Conservation (phyloP, 208 protist species). For the Wallacemonas rigidus region DNA sequence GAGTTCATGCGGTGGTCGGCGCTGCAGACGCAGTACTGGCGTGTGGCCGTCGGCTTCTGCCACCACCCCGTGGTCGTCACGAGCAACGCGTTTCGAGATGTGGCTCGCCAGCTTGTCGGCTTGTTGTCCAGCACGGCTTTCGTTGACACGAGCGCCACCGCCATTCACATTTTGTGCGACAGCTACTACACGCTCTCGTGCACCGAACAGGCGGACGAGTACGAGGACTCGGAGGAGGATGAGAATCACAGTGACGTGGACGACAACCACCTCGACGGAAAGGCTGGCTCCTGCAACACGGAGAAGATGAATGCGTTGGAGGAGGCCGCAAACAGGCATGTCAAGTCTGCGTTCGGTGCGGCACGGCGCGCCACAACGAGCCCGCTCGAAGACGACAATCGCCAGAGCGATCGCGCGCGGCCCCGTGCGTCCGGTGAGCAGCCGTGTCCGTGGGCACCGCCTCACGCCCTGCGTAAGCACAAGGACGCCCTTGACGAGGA, state of each 20-base stretch:
- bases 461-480: conserved; percentile 14
- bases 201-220: conserved; percentile 43
- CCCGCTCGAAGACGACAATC: neutral
- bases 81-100: conserved; percentile 68
- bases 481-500: conserved; percentile 81
- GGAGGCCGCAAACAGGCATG: neutral
- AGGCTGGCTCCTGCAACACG: no score
- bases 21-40: conserved; percentile 78
- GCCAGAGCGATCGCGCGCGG: neutral
- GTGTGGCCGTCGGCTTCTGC: conserved; percentile 78
- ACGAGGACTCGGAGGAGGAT: conserved; percentile 20
- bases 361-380: neutral
- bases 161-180: conserved; percentile 77
- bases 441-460: neutral
- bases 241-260: neutral
- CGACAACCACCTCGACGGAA: no score
- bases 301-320: neutral
- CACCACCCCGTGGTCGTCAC: conserved; percentile 76
- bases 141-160: conserved; percentile 75
- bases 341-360: conserved; percentile 1
- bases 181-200: conserved; percentile 60
- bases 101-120: conserved; percentile 82
- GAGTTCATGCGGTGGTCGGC: conserved; percentile 66
- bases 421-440: neutral
- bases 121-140: conserved; percentile 55